phyloP scores from a whole-genome alignment of 2,329 filamentous ascomycete genomes.

The Lachnellula subtilissima region DNA sequence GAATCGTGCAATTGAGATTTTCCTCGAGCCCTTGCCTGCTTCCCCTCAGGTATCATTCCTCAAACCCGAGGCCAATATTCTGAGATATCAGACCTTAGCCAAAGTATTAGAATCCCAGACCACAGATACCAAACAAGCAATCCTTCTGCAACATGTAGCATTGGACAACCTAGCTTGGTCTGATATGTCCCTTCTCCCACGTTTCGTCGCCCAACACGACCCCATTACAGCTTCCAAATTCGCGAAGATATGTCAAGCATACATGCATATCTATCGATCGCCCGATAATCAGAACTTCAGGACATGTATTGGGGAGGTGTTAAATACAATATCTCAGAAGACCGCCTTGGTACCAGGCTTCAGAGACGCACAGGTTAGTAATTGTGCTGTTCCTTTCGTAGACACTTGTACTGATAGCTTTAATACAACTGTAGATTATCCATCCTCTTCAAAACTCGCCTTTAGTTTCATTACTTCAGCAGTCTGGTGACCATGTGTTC shows the following conservation, averaged over 20 bases:
- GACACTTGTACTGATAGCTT: slow-evolving; percentile 31
- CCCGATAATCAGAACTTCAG: slow-evolving; percentile 21
- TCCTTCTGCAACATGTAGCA: slow-evolving; percentile 20
- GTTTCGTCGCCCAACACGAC: slow-evolving; percentile 21
- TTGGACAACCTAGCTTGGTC: slow-evolving; percentile 31
- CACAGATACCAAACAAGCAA: slow-evolving; percentile 1
- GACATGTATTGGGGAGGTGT: slow-evolving; percentile 20
- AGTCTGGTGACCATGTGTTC: slow-evolving; percentile 29
- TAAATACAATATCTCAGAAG: slow-evolving; percentile 22
- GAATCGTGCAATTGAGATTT: slow-evolving; percentile 89
- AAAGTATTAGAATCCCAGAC: slow-evolving; percentile 11
- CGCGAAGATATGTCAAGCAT: slow-evolving; percentile 10
- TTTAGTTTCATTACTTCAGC: slow-evolving; percentile 43
- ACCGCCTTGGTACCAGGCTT: slow-evolving; percentile 26
- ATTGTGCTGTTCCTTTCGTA: slow-evolving; percentile 24
- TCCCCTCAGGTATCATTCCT: neutral
- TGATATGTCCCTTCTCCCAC: slow-evolving; percentile 26
- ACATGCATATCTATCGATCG: slow-evolving; percentile 24
- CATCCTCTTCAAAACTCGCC: slow-evolving; percentile 56
- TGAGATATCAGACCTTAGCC: slow-evolving; percentile 25
- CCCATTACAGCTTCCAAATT: neutral
- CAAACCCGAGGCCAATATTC: slow-evolving; percentile 24
- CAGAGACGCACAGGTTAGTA: slow-evolving; percentile 42
- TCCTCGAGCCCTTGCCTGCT: slow-evolving; percentile 47
- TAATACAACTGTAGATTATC: slow-evolving; percentile 42